Base-by-base conservation (phyloP, 2,329 filamentous ascomycete species). In the Acrocalymma vagum region DNA sequence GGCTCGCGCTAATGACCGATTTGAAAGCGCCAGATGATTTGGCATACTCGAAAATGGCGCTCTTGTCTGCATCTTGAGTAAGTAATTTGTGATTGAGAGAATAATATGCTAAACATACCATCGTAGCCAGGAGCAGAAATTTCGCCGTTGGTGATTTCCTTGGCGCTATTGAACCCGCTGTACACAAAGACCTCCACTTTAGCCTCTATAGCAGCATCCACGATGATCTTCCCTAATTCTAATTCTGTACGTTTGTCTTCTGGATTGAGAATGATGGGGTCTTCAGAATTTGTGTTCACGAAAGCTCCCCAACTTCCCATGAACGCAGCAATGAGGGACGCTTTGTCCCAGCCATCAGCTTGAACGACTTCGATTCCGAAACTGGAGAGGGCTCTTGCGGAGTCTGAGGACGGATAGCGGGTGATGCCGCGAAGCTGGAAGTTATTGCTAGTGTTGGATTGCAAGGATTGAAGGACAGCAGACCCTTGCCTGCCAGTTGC, bases 361-460 rank as follows among this genome's bases (percentile, higher is more conserved):
- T 59, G 38, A 11, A 53, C 46, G 2, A 56, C 16, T 16, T 53
- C 48, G 14, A 53, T 22, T 13, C 42, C 44, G 2, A 37, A 30
- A 14, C 29, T 28, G 4, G 66, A 58, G 4, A 82, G 72, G 5
- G 61, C 63, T 54, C 78, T 71, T 1, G 81, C 77, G 4, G 72
- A 70, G 2, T 63, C 29, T 0, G 79, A 82, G 11, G 65, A 58
- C 1, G 74, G 55, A 47, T 83, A 73, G 46, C 82, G 78, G 2
- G 81, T 84, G 14, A 84, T 71, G 7, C 81, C 83, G 15, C 82
- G 74, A 32, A 85, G 79, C 18, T 74, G 63, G 42, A 78, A 72
- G n/a, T 61, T 38, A 3, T 52, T 48, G 7, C 53, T 50, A 9
- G 17, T 45, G 28, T 59, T 55, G 15, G 51, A 29, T 31, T 68